These are phyloP conservation scores for Ammopiptanthus mongolicus DNA, from an alignment of 306 rosid genomes.

Conservation along the genomic window DNA sequence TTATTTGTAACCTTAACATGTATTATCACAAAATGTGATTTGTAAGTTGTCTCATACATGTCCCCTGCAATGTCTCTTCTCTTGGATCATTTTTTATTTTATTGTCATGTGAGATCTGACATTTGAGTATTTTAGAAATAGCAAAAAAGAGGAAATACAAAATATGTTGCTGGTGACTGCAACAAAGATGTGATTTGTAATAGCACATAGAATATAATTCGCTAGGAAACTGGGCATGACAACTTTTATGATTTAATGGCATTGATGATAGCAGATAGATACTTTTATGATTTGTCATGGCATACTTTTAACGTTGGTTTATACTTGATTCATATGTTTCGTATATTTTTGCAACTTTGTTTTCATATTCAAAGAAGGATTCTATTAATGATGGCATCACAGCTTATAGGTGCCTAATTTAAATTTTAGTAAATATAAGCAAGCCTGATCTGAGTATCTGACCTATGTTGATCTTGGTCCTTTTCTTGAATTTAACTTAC, in stretches of 20 bases:
- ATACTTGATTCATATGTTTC: background rate
- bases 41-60: background rate
- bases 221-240: background rate
- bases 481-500: background rate
- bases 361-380: background rate
- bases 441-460: background rate
- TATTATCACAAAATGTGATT: background rate
- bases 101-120: background rate
- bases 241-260: background rate
- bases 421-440: background rate
- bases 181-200: background rate
- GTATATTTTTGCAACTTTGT: background rate
- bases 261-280: background rate
- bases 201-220: slow-evolving; percentile 5
- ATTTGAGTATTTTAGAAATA: background rate
- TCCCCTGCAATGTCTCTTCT: background rate
- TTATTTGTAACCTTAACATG: background rate
- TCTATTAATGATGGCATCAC: background rate
- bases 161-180: background rate
- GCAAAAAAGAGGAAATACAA: background rate
- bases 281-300: background rate
- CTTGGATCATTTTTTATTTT: no score
- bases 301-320: background rate
- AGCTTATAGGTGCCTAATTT: background rate
- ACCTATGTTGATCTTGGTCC: background rate